Percentiles rank a stretch among this genome's conserved stretches.
Conservation (phyloP, 2,329 filamentous ascomycete genomes). For the Sarocladium strictum region DNA sequence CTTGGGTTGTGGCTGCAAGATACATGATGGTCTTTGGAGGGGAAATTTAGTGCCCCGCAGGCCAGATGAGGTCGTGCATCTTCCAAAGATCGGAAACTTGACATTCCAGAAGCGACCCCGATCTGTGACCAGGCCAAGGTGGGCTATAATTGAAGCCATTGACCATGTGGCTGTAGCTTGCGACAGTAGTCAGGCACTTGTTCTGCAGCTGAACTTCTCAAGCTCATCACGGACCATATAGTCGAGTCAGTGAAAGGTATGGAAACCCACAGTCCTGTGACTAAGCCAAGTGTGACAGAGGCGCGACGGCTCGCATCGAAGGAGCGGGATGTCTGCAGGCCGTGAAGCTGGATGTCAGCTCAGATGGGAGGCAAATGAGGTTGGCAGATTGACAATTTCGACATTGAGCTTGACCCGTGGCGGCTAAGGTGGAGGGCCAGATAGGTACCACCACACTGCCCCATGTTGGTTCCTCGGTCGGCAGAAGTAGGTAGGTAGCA, state of each 20-base stretch:
- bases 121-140: background rate
- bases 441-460: too few relatives aligned
- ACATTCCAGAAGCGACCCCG: slow-evolving; percentile 7
- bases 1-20: background rate
- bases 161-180: background rate
- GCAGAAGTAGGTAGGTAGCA: too few relatives aligned
- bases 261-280: background rate
- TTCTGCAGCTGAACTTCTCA: background rate
- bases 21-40: background rate
- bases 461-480: too few relatives aligned
- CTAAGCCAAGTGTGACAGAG: background rate
- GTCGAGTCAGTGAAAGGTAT: background rate
- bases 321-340: background rate
- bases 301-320: background rate
- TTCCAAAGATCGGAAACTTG: slow-evolving; percentile 8
- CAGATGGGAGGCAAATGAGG: background rate
- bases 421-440: slow-evolving; percentile 5
- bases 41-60: slow-evolving; percentile 2
- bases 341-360: background rate
- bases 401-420: slow-evolving; percentile 4
- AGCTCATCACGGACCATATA: too few relatives aligned
- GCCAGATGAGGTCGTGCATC: background rate
- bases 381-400: slow-evolving; percentile 6
- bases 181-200: background rate
- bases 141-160: background rate